phyloP scores from a whole-genome alignment of 2,329 filamentous ascomycete species.

The Ceratocystiopsis sp. region DNA sequence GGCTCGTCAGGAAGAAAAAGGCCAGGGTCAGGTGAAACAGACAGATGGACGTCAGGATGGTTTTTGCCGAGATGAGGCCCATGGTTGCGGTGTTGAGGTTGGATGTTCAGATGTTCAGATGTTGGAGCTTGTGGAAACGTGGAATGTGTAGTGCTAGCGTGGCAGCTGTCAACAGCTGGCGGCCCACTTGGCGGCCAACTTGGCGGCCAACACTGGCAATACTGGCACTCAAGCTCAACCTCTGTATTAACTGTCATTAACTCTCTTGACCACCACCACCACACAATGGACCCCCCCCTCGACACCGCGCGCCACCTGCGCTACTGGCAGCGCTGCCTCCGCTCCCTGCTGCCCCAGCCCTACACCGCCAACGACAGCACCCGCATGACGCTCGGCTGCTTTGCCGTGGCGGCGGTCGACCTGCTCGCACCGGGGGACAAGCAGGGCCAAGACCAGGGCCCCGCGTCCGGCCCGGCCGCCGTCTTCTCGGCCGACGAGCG shows the following conservation, averaged over 20 bases:
- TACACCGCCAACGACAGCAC: conserved; percentile 86
- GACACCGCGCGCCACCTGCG: conserved; percentile 57
- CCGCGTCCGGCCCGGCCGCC: conserved; percentile 2
- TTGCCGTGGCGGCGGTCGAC: conserved; percentile 74
- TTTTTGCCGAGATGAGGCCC: conserved; percentile 65
- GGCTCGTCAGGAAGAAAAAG: conserved; percentile 66
- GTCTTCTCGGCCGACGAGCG: conserved; percentile 31
- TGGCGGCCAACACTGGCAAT: too few relatives aligned
- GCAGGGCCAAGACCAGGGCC: neutral
- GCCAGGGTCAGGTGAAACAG: conserved; percentile 73
- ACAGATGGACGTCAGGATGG: conserved; percentile 64
- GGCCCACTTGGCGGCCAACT: too few relatives aligned
- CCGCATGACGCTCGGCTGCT: conserved; percentile 77
- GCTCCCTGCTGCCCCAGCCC: conserved; percentile 58
- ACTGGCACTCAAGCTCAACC: too few relatives aligned
- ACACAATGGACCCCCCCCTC: conserved; percentile 19
- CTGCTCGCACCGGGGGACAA: conserved; percentile 41
- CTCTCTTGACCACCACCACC: too few relatives aligned
- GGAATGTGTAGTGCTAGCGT: neutral
- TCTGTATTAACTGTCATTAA: too few relatives aligned
- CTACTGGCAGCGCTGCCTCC: conserved; percentile 85
- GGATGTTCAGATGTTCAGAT: too few relatives aligned
- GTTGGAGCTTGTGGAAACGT: neutral
- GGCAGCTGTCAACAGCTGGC: too few relatives aligned
- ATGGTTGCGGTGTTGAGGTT: conserved; percentile 43